Percentiles rank a stretch among this genome's conserved stretches.
Evolutionary conservation across 23 red algal species (phyloP).

Genomic region (Gracilaria vermiculophylla): DNA sequence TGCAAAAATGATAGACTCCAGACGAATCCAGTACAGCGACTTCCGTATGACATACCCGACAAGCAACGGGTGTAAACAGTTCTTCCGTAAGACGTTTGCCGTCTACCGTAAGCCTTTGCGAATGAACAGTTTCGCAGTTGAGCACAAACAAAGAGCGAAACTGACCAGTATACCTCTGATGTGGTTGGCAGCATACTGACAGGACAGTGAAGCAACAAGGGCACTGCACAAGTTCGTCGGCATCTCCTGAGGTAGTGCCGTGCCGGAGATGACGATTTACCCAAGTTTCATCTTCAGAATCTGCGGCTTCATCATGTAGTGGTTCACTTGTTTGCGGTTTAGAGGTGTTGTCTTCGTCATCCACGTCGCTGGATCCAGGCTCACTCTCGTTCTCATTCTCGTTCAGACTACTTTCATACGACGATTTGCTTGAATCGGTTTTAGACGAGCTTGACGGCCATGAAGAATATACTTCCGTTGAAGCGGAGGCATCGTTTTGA

Average conservation of each 20-base stretch:
- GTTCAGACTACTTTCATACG: too few species aligned
- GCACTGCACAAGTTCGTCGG: slow-evolving; percentile 30
- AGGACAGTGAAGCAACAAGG: slow-evolving; percentile 80
- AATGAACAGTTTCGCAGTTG: slow-evolving; percentile 41
- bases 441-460: too few species aligned
- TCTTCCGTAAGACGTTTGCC: slow-evolving; percentile 37
- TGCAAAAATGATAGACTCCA: slow-evolving; percentile 87
- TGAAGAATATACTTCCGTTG: too few species aligned
- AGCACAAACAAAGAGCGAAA: slow-evolving; percentile 75
- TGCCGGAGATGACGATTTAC: slow-evolving; percentile 46
- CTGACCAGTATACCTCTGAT: slow-evolving; percentile 67
- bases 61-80: slow-evolving; percentile 50
- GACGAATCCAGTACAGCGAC: slow-evolving; percentile 68
- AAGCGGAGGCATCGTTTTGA: background rate
- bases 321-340: too few species aligned
- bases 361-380: too few species aligned
- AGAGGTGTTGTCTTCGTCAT: too few species aligned
- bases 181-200: slow-evolving; percentile 54
- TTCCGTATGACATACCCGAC: slow-evolving; percentile 60
- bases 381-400: too few species aligned
- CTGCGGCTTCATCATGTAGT: slow-evolving; percentile 76
- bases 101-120: slow-evolving; percentile 26
- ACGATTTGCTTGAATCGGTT: too few species aligned
- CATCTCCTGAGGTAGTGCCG: background rate
- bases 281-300: slow-evolving; percentile 79